Percentiles rank a stretch among this genome's conserved stretches.
phyloP scores from a whole-genome alignment of 2,329 filamentous ascomycete genomes.

The Neofusicoccum laricinum region DNA sequence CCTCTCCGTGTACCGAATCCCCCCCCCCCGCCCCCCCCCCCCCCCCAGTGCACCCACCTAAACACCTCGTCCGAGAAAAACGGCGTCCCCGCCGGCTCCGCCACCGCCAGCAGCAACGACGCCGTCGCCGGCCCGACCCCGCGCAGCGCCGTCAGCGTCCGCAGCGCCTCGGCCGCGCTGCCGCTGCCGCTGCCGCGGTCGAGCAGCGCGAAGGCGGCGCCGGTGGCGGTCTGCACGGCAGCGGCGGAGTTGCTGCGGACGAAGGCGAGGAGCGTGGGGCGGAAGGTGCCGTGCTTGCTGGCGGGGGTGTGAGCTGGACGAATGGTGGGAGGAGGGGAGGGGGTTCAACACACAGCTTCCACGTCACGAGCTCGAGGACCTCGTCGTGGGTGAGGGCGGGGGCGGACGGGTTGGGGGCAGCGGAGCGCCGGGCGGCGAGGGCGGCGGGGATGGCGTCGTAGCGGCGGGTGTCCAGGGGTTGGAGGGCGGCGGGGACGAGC shows the following conservation, averaged over 20 bases:
- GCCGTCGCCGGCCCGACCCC: conserved; percentile 80
- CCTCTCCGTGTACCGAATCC: conserved; percentile 66
- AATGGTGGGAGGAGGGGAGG: background rate
- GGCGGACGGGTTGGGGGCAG: background rate
- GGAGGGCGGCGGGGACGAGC: conserved; percentile 27
- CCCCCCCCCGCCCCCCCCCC: conserved; percentile 45
- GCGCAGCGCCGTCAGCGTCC: conserved; percentile 58
- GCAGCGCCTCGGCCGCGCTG: conserved; percentile 42
- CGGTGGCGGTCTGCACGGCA: conserved; percentile 50
- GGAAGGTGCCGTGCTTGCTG: conserved; percentile 49
- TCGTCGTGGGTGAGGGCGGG: background rate
- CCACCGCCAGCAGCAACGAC: conserved; percentile 67
- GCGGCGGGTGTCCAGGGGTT: conserved; percentile 31
- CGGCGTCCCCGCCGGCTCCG: conserved; percentile 57
- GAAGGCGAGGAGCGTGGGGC: conserved; percentile 45
- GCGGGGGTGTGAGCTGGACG: conserved; percentile 22
- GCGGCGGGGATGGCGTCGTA: conserved; percentile 29
- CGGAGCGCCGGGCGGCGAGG: conserved; percentile 19
- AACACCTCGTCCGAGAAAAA: conserved; percentile 83
- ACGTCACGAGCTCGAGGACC: no score
- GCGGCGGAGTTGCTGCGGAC: conserved; percentile 58
- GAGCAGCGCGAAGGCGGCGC: conserved; percentile 46
- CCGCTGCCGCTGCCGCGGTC: no score
- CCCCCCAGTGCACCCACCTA: conserved; percentile 62
- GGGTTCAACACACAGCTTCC: no score